Evolutionary conservation across 2,329 filamentous ascomycete species (phyloP).

Genomic region (Cordyceps sp.): DNA sequence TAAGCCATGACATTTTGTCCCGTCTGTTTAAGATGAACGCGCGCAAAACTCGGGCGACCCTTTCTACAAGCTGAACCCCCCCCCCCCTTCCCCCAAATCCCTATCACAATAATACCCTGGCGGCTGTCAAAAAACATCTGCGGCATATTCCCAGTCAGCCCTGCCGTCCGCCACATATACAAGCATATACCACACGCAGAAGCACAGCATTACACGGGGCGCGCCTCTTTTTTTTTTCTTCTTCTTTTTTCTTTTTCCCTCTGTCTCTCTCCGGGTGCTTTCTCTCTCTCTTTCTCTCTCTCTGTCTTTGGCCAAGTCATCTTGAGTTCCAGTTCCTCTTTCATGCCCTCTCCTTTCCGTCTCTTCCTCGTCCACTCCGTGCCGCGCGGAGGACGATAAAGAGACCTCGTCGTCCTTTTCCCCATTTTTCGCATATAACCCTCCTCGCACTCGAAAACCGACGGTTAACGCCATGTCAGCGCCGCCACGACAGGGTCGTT

Average conservation of each 20-base stretch:
- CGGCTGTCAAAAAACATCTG: background rate
- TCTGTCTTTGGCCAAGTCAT: background rate
- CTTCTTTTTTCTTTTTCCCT: no score
- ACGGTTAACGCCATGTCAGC: conserved; percentile 3
- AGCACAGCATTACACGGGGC: background rate
- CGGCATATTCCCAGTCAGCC: background rate
- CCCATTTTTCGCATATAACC: no score
- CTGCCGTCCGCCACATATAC: background rate
- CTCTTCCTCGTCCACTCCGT: no score
- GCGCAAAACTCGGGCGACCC: background rate
- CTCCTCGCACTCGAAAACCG: no score
- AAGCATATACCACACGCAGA: no score
- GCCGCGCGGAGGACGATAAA: no score
- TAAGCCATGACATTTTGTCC: background rate
- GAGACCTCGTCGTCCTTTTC: no score
- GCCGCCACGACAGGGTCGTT: conserved; percentile 2
- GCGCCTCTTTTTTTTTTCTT: background rate
- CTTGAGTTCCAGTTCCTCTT: background rate
- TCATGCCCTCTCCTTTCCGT: background rate
- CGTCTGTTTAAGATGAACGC: conserved; percentile 1
- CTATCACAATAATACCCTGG: no score
- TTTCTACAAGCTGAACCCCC: background rate
- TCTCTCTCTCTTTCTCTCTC: background rate
- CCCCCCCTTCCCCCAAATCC: no score
- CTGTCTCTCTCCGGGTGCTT: background rate